Base-by-base conservation (phyloP, 768 basidiomycete genomes). In the Russula griseocarnosa region DNA sequence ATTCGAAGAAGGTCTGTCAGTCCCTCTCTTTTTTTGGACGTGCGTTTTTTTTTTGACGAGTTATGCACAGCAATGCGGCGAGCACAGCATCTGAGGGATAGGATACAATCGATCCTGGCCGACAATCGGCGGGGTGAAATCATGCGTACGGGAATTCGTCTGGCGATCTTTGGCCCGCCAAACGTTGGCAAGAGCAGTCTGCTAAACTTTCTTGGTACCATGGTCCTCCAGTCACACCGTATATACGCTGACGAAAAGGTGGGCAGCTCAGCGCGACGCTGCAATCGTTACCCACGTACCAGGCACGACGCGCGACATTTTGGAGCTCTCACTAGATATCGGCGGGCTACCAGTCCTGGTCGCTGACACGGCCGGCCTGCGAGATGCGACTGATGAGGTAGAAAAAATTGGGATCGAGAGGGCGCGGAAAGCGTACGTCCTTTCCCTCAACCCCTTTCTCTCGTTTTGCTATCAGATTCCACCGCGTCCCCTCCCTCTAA, bases 171-270 rank as follows among this genome's bases (percentile, higher is more conserved):
- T 70, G 94, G 94, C 0, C 92, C 93, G 26, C 91, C 94, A 0
- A 97, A 97, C 69, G 92, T 89, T 1, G 94, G 94, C n/a, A 97
- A 96, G 76, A 94, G 91, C 70, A 91, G 87, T 70, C 73, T 94
- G 22, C 79, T 93, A 53, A 96, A 96, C 70, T 92, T 86, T 72
- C 78, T 96, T 14, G 90, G 93, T 87, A 69, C 28, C 26, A 14
- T 13, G 16, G 11, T 9, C 26, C 8, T 18, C 13, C 44, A 49
- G 13, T 18, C 32, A 42, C 40, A 26, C 40, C 50, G 34, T 13
- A 7, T 18, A 18, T n/a, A 7, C 46, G 32, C 58, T 61, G 54
- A 55, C 55, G 10, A 55, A 20, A 3, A 28, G 24, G 4, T 3
- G 22, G 3, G 14, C 62, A 94, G 93, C 90, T 5, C 88, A 89